A percentile compares a stretch with the other conserved stretches of the same genome.
phyloP scores from a whole-genome alignment of 2,329 filamentous ascomycete species.

The Colletotrichum eleusines region DNA sequence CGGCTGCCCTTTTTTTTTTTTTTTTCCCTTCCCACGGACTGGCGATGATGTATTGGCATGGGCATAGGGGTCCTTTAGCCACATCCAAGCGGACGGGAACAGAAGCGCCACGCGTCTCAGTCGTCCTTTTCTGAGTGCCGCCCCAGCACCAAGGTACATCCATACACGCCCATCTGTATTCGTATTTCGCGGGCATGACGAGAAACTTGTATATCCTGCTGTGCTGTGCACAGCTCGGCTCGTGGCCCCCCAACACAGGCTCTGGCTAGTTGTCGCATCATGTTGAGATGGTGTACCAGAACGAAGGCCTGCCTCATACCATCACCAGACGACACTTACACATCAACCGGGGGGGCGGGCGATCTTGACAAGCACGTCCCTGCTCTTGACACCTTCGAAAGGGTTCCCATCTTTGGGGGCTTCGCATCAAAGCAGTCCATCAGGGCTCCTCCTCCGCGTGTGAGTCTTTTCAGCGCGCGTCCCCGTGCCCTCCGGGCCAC shows the following conservation, averaged over 20 bases:
- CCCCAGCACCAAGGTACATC: conserved; percentile 7
- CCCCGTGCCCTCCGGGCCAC: conserved; percentile 1
- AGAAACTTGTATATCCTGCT: neutral
- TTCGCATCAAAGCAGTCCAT: conserved; percentile 7
- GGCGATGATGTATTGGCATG: conserved; percentile 19
- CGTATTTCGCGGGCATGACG: neutral
- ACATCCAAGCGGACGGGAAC: conserved; percentile 35
- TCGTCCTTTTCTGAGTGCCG: conserved; percentile 17
- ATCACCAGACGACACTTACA: conserved; percentile 20
- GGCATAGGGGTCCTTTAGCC: conserved; percentile 37
- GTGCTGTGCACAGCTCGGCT: conserved; percentile 21
- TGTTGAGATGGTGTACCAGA: conserved; percentile 32
- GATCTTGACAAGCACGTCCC: conserved; percentile 13
- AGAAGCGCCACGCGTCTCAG: conserved; percentile 5
- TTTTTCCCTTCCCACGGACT: too few species aligned
- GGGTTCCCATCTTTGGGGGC: neutral
- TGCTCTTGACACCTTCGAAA: neutral
- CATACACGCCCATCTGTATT: conserved; percentile 6
- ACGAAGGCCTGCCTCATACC: conserved; percentile 19
- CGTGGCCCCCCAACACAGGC: conserved; percentile 22
- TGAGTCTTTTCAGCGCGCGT: neutral
- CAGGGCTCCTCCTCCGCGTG: conserved; percentile 19
- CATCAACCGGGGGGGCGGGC: neutral
- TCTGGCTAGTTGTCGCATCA: conserved; percentile 36
- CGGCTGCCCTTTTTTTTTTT: neutral